Evolutionary conservation across 208 protist genomes (phyloP), one percentile per base, ranked within the genome.

Genomic region (Phytomonas francai): DNA sequence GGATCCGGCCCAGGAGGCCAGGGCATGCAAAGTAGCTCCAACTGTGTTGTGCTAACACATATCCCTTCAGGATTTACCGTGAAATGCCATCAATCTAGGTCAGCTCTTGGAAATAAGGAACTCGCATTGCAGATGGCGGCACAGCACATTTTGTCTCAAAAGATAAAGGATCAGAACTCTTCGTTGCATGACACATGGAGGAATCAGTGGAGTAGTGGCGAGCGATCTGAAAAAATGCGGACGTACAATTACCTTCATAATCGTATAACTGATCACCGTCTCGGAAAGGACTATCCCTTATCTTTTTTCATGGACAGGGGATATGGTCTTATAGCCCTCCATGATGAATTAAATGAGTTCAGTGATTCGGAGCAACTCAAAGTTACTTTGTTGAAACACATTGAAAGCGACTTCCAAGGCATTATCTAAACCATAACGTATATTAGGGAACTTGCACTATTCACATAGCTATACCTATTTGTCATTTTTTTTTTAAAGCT

Each of bases 231-330:
- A 64, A 93, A 91, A 70, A 94, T 96, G 87, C 69, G 91, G 54
- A 94, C 91, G 28, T 96, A 94, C 82, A 96, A 96, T 64, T 92
- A 84, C 66, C 91, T 87, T 12, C 91, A 96, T 61, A 96, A 96
- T 68, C 84, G 87, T 19, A 80, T 94, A 25, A 94, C 89, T 5
- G 91, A 96, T 61, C 91, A 96, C 61, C 88, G 91, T 31, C 68
- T 95, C 31, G 90, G 90, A 3, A 91, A 88, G 61, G 90, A 95
- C 62, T 95, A 84, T 65, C 73, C 85, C 8, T 74, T 95, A 54
- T 67, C 70, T 31, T 77, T 76, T 1, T 95, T 95, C 67, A 91
- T 95, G 83, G 85, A 93, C 4, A 70, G 73, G 59, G 87, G 85
- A 6, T 79, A 68, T 54, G 87, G 79, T 7, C 73, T 93, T 33